Evolutionary conservation across 305 asterid species (phyloP).

Genomic region (Euphrasia arctica): DNA sequence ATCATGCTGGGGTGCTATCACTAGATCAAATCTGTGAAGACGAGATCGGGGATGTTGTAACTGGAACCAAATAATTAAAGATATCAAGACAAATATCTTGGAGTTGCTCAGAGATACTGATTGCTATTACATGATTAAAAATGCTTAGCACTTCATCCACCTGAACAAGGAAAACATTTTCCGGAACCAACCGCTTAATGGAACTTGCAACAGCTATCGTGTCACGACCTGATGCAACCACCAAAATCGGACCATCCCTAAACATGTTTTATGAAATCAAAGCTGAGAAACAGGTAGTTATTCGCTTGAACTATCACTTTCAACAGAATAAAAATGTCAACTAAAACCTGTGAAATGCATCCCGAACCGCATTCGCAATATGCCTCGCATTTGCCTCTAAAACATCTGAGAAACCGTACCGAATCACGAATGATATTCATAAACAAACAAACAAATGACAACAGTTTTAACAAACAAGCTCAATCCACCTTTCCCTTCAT

Average conservation of each 20-base stretch:
- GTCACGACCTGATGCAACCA: conserved; percentile 88
- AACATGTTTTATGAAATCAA: not conserved
- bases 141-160: conserved; percentile 36
- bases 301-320: conserved; percentile 5
- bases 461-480: conserved; percentile 9
- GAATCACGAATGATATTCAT: not conserved
- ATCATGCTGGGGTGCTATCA: conserved; percentile 81
- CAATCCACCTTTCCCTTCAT: conserved; percentile 36
- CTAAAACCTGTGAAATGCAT: conserved; percentile 51
- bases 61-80: conserved; percentile 38
- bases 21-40: conserved; percentile 74
- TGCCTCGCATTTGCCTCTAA: conserved; percentile 57
- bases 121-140: not conserved
- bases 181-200: conserved; percentile 61
- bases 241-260: conserved; percentile 79
- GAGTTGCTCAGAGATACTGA: not conserved
- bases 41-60: conserved; percentile 87
- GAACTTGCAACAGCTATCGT: conserved; percentile 67
- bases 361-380: conserved; percentile 51
- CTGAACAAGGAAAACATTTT: conserved; percentile 73
- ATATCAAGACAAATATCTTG: not conserved
- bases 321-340: not conserved
- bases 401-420: conserved; percentile 32
- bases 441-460: conserved; percentile 21
- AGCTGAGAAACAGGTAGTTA: conserved; percentile 1